A percentile compares a stretch with the other conserved stretches of the same genome.
These are phyloP conservation scores for Leersia perrieri DNA, from an alignment of 176 grass and related monocot genomes.

Conservation along the genomic window DNA sequence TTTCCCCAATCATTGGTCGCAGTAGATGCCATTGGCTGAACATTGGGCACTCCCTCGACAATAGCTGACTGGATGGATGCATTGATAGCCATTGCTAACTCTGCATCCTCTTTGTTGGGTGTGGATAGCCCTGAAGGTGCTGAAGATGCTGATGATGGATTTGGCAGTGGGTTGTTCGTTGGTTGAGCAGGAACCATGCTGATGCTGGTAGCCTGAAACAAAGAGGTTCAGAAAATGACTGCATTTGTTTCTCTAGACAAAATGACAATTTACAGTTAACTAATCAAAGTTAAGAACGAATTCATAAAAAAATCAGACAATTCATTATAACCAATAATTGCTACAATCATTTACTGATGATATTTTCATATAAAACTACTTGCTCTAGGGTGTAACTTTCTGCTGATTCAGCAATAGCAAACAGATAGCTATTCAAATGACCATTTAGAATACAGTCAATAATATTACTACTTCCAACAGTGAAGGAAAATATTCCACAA, in stretches of 20 bases:
- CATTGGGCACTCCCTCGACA: slow-evolving; percentile 70
- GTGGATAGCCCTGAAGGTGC: slow-evolving; percentile 32
- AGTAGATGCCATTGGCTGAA: slow-evolving; percentile 38
- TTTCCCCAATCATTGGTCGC: slow-evolving; percentile 52
- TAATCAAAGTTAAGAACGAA: not conserved
- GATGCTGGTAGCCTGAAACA: slow-evolving; percentile 44
- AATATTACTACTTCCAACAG: not conserved
- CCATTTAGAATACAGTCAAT: slow-evolving; percentile 10
- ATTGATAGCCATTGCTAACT: slow-evolving; percentile 86
- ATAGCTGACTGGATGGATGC: slow-evolving; percentile 86
- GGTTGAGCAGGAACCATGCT: slow-evolving; percentile 39
- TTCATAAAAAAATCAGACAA: not conserved
- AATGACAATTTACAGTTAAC: not conserved
- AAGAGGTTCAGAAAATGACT: not conserved
- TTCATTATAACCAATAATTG: not conserved
- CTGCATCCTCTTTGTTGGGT: slow-evolving; percentile 65
- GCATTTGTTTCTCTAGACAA: not conserved
- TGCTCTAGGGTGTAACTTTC: not conserved
- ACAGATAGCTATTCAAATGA: not conserved
- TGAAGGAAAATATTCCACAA: not conserved
- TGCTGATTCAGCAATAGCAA: not conserved
- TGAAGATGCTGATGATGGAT: slow-evolving; percentile 24
- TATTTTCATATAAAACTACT: not conserved
- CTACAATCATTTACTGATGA: not conserved
- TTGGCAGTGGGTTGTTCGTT: slow-evolving; percentile 21